A percentile compares a stretch with the other conserved stretches of the same genome.
phyloP scores from a whole-genome alignment of 169 alveolate species.

The Theileria equi region DNA sequence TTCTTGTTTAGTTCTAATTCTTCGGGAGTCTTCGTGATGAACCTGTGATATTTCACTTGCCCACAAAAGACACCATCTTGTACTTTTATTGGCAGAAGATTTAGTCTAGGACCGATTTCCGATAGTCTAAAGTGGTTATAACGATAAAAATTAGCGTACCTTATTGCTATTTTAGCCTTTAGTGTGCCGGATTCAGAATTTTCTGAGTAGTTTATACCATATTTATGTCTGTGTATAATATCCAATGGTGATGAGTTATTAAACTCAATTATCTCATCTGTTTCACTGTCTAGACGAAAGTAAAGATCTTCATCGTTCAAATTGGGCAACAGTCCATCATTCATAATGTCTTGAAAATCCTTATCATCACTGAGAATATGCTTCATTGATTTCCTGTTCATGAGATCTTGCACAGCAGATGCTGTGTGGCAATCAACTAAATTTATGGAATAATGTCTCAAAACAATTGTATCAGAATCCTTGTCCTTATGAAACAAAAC shows the following conservation, averaged over 20 bases:
- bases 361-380: slow-evolving; percentile 23
- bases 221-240: slow-evolving; percentile 26
- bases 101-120: slow-evolving; percentile 71
- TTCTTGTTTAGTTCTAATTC: slow-evolving; percentile 39
- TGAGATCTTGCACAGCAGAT: slow-evolving; percentile 50
- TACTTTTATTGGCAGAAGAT: slow-evolving; percentile 58
- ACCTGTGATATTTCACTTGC: slow-evolving; percentile 65
- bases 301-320: no score
- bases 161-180: slow-evolving; percentile 25
- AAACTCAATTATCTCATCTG: slow-evolving; percentile 45
- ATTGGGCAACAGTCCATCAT: not conserved
- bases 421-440: slow-evolving; percentile 57
- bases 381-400: slow-evolving; percentile 35
- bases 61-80: slow-evolving; percentile 70
- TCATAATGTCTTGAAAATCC: slow-evolving; percentile 26
- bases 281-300: not conserved
- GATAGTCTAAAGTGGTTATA: slow-evolving; percentile 28
- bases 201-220: slow-evolving; percentile 28
- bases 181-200: slow-evolving; percentile 6
- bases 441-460: slow-evolving; percentile 53
- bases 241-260: slow-evolving; percentile 31
- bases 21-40: slow-evolving; percentile 60
- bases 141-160: slow-evolving; percentile 1
- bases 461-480: slow-evolving; percentile 17
- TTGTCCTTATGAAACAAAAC: slow-evolving; percentile 41